Conservation (phyloP, 495 filamentous ascomycete genomes). For the Zalerion maritima region DNA sequence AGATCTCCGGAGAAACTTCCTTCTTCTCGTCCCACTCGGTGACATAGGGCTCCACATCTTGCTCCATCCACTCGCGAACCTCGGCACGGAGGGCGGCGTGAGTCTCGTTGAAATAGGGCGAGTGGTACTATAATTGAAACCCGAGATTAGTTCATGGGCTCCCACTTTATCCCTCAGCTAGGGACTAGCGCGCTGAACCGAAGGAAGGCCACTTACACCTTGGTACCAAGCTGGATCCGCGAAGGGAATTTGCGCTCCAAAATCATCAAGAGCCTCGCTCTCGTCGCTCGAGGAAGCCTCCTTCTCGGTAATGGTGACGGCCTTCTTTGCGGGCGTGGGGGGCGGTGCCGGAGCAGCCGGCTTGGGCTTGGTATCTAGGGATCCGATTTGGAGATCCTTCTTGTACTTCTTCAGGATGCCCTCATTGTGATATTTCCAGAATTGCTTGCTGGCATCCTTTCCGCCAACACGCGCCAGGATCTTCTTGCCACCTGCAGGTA, state of each 20-base stretch:
- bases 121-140: slow-evolving; percentile 62
- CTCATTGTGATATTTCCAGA: slow-evolving; percentile 98
- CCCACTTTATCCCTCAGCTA: neutral
- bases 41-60: slow-evolving; percentile 79
- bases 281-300: slow-evolving; percentile 35
- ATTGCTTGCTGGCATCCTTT: slow-evolving; percentile 95
- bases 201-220: slow-evolving; percentile 45
- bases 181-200: too few relatives aligned
- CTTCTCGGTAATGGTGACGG: slow-evolving; percentile 34
- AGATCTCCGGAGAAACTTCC: slow-evolving; percentile 73
- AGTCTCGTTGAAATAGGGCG: slow-evolving; percentile 86
- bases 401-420: slow-evolving; percentile 94
- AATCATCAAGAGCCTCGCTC: slow-evolving; percentile 64
- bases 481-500: slow-evolving; percentile 72
- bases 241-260: slow-evolving; percentile 77
- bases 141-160: neutral
- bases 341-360: slow-evolving; percentile 37
- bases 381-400: slow-evolving; percentile 73
- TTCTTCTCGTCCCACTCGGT: slow-evolving; percentile 95
- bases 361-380: slow-evolving; percentile 72
- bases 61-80: slow-evolving; percentile 81
- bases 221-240: slow-evolving; percentile 95
- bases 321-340: slow-evolving; percentile 35
- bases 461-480: slow-evolving; percentile 88
- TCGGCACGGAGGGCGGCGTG: slow-evolving; percentile 83